Base-by-base conservation (phyloP, 192 early-diverging fungal species). In the Podila clonocystis region DNA sequence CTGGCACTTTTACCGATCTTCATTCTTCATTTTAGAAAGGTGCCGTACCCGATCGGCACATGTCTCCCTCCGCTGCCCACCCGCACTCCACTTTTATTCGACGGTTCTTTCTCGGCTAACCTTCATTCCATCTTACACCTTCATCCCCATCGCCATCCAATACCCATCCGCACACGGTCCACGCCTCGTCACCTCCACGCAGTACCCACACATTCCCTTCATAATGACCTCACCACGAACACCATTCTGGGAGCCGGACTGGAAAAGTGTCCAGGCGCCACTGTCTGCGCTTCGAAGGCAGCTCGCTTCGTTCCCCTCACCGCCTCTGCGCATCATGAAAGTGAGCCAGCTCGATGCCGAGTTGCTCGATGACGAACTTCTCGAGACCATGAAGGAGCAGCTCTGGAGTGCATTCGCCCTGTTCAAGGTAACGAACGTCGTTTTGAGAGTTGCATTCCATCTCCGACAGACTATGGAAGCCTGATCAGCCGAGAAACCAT, bases 311-410 rank as follows among this genome's bases (percentile, higher is more conserved):
- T 82, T 90, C 36, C 83, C 78, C 29, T 85, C 87, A 12, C 84
- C 87, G 0, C 85, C 89, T 11, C 60, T 93, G 5, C 82, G 87
- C 63, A 85, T 93, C 30, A 87, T 93, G 84, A 89, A 95, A 28
- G 95, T 96, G 38, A 89, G 90, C 69, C 94, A 97, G 75, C 85
- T 97, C 11, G 96, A 97, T 82, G 90, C 94, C 2, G 93, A 94
- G 36, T 83, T 95, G 22, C 88, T 97, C 30, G 95, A 97, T 63
- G 82, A 71, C 48, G 95, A 97, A 74, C 82, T 97, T 9, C 85
- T 92, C 45, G 87, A 82, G 30, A 93, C 93, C 70, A 76, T 97
- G 33, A 93, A 92, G 63, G 93, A 95, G 65, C 93, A 94, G 31
- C 85, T 97, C 45, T 82, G 89, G 82, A 80, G 80, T 45, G 89